These are phyloP conservation scores for Colletotrichum sp. DNA, from an alignment of 2,329 filamentous ascomycete genomes.

Conservation along the genomic window DNA sequence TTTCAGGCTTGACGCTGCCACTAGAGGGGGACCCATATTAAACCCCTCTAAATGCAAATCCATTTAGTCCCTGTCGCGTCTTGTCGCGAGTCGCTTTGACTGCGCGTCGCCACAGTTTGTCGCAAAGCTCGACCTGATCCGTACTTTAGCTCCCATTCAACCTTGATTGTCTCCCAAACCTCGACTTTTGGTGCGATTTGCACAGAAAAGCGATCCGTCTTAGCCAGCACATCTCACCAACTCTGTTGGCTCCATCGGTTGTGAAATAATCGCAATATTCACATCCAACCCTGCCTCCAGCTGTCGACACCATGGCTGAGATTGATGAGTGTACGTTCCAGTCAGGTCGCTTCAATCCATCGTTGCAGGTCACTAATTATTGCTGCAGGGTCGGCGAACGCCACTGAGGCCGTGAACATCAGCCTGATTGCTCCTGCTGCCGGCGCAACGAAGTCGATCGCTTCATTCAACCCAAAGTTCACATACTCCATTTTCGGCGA, in stretches of 20 bases:
- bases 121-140: neutral
- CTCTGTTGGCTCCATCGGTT: neutral
- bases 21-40: neutral
- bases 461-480: constrained; percentile 81
- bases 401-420: constrained; percentile 68
- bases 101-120: constrained; percentile 9
- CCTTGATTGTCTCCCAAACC: neutral
- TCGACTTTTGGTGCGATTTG: neutral
- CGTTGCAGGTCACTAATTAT: neutral
- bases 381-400: constrained; percentile 59
- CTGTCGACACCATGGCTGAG: constrained; percentile 8
- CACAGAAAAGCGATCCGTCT: neutral
- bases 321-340: constrained; percentile 11
- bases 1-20: neutral
- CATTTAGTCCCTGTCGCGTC: constrained; percentile 11
- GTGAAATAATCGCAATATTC: neutral
- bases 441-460: constrained; percentile 59
- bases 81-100: constrained; percentile 1
- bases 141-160: neutral
- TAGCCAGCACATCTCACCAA: neutral
- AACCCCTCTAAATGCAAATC: constrained; percentile 1
- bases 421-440: constrained; percentile 59
- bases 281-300: neutral
- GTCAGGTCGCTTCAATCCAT: neutral
- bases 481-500: constrained; percentile 94